Conservation (phyloP, 768 basidiomycete species). For the Rhodotorula kratochvilovae region DNA sequence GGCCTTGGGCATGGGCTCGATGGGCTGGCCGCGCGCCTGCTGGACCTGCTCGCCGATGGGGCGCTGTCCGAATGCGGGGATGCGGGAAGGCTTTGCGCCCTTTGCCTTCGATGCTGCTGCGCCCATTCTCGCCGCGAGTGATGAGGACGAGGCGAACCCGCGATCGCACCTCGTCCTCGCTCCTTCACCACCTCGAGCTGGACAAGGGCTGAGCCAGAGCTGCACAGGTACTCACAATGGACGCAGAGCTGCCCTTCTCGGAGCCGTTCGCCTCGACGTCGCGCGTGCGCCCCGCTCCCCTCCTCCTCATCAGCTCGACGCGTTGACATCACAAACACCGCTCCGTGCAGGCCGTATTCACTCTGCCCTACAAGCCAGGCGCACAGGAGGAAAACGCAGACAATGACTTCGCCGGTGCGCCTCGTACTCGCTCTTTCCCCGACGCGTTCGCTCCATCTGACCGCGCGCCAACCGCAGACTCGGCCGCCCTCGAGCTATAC, state of each 20-base stretch:
- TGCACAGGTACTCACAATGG: background rate
- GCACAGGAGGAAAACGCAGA: background rate
- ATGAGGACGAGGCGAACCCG: background rate
- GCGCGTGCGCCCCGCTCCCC: slow-evolving; percentile 10
- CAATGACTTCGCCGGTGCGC: background rate
- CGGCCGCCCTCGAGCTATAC: slow-evolving; percentile 4
- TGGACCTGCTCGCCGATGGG: slow-evolving; percentile 5
- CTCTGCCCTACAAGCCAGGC: slow-evolving; percentile 20
- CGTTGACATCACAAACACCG: background rate
- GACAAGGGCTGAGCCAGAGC: background rate
- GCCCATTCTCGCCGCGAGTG: slow-evolving; percentile 14
- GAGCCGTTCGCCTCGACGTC: slow-evolving; percentile 30
- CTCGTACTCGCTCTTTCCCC: too few relatives aligned
- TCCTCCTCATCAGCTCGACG: background rate
- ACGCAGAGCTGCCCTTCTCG: slow-evolving; percentile 2
- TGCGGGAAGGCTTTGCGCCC: slow-evolving; percentile 1
- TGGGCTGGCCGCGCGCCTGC: background rate
- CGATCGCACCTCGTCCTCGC: background rate
- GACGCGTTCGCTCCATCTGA: background rate
- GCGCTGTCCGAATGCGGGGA: background rate
- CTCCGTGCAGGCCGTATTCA: slow-evolving; percentile 22
- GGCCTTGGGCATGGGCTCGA: slow-evolving; percentile 43
- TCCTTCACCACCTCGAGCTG: background rate
- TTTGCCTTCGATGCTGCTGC: slow-evolving; percentile 28
- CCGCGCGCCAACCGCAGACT: background rate